These are phyloP conservation scores for Alternaria arbusti DNA, from an alignment of 2,329 filamentous ascomycete species.

Conservation along the genomic window DNA sequence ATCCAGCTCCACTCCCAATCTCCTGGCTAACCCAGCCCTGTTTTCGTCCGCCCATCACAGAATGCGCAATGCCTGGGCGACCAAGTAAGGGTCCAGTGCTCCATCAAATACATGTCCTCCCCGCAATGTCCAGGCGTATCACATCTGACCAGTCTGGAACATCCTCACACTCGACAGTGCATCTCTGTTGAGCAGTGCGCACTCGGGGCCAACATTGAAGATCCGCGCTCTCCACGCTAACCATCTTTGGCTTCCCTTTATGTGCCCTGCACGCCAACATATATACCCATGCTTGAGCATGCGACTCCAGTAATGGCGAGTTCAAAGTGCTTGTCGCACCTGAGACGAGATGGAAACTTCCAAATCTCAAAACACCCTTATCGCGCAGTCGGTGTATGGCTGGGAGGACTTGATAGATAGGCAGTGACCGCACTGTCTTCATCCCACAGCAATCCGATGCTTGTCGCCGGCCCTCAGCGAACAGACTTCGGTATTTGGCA, in stretches of 20 bases:
- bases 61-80: neutral
- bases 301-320: neutral
- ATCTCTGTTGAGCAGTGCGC: neutral
- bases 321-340: neutral
- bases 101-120: neutral
- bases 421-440: neutral
- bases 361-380: neutral
- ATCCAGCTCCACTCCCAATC: conserved; percentile 11
- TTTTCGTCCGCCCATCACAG: conserved; percentile 10
- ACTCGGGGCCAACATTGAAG: neutral
- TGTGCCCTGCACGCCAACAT: neutral
- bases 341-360: neutral
- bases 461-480: conserved; percentile 29
- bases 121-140: neutral
- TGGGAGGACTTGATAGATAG: neutral
- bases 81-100: neutral
- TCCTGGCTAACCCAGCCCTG: conserved; percentile 14
- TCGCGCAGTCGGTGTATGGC: neutral
- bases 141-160: neutral
- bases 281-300: neutral
- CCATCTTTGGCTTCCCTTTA: neutral
- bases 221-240: neutral
- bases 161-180: neutral
- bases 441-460: conserved; percentile 26
- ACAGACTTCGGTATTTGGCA: conserved; percentile 24